Conservation (phyloP, 345 rosid species). For the Populus euphratica region DNA sequence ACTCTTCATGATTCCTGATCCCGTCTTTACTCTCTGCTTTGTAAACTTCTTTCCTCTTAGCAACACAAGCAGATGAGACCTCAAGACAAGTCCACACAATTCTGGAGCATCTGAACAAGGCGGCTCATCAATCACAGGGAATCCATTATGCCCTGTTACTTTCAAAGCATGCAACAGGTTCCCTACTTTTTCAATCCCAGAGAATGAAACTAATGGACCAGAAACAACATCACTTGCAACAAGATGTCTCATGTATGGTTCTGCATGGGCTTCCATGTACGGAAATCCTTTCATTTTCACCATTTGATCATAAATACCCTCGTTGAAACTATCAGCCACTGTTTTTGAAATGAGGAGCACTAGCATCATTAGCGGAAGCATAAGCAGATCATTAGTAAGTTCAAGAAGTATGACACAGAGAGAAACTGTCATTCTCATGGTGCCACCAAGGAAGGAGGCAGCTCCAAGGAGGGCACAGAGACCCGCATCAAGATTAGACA, state of each 20-base stretch:
- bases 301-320: slow-evolving; percentile 86
- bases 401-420: slow-evolving; percentile 86
- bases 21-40: slow-evolving; percentile 36
- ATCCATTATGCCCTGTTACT: slow-evolving; percentile 70
- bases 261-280: slow-evolving; percentile 85
- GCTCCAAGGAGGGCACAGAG: slow-evolving; percentile 93
- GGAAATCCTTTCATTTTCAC: slow-evolving; percentile 85
- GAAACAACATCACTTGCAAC: slow-evolving; percentile 73
- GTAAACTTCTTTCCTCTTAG: slow-evolving; percentile 68
- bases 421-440: slow-evolving; percentile 98
- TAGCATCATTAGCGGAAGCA: slow-evolving; percentile 87
- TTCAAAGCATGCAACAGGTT: slow-evolving; percentile 50
- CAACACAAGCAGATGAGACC: slow-evolving; percentile 83
- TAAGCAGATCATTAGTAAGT: slow-evolving; percentile 71
- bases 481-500: slow-evolving; percentile 65
- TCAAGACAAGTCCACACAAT: slow-evolving; percentile 77
- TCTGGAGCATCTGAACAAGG: slow-evolving; percentile 65
- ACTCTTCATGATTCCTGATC: slow-evolving; percentile 41
- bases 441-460: slow-evolving; percentile 94
- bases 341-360: slow-evolving; percentile 87
- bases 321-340: slow-evolving; percentile 76
- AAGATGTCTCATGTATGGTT: slow-evolving; percentile 79
- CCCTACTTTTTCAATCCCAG: slow-evolving; percentile 70
- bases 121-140: slow-evolving; percentile 88
- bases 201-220: slow-evolving; percentile 56